These are phyloP conservation scores for Aulographum hederae DNA, from an alignment of 2,329 filamentous ascomycete genomes.

Conservation along the genomic window DNA sequence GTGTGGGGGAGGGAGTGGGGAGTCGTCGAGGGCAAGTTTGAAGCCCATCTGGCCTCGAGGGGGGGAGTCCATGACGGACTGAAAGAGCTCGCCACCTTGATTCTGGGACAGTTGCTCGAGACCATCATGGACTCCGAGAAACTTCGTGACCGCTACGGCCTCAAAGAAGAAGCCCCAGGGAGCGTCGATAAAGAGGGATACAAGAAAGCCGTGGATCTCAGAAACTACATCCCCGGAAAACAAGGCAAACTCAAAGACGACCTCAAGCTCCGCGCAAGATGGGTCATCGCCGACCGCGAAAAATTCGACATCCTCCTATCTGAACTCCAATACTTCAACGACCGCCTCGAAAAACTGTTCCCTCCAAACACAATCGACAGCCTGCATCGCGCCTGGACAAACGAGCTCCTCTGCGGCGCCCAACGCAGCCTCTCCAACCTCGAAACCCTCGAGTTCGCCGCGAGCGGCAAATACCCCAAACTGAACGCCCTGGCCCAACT, in stretches of 20 bases:
- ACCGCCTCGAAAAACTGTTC: conserved; percentile 29
- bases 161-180: conserved; percentile 14
- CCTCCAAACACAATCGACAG: conserved; percentile 23
- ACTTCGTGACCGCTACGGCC: conserved; percentile 24
- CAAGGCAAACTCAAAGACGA: conserved; percentile 2
- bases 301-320: conserved; percentile 23
- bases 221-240: not conserved
- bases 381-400: conserved; percentile 27
- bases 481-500: conserved; percentile 25
- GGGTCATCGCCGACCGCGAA: conserved; percentile 30
- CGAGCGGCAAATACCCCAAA: conserved; percentile 23
- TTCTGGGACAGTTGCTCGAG: conserved; percentile 23
- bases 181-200: conserved; percentile 6
- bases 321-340: conserved; percentile 29
- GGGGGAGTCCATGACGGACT: conserved; percentile 20
- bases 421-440: too few species aligned
- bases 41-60: conserved; percentile 20
- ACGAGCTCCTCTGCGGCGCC: conserved; percentile 27
- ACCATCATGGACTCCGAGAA: conserved; percentile 27
- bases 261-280: conserved; percentile 17
- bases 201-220: conserved; percentile 3
- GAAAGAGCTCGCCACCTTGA: conserved; percentile 21
- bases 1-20: conserved; percentile 32
- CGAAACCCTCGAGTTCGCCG: conserved; percentile 23
- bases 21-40: conserved; percentile 25